phyloP scores from a whole-genome alignment of 306 rosid genomes.

The Corylus avellana region DNA sequence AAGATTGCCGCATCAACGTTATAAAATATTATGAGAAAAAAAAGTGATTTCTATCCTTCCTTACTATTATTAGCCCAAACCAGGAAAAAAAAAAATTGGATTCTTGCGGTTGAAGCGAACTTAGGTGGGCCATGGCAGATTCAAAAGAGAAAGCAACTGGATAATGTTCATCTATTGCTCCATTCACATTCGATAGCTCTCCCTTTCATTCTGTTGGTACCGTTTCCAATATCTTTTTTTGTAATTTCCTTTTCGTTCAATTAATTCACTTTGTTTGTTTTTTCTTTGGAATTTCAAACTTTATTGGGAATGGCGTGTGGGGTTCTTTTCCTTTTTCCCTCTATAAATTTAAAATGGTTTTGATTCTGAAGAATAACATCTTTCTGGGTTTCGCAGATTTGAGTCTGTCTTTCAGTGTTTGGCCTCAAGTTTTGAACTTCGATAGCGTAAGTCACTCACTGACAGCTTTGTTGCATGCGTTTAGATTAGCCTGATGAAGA shows the following conservation, averaged over 20 bases:
- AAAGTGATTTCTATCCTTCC: neutral
- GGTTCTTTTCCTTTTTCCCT: constrained; percentile 6
- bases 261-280: neutral
- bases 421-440: constrained; percentile 13
- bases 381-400: constrained; percentile 41
- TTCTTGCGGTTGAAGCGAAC: constrained; percentile 10
- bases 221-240: neutral
- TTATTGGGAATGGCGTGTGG: constrained; percentile 28
- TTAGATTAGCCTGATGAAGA: constrained; percentile 8
- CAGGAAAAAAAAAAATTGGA: no score
- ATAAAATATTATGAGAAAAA: no score
- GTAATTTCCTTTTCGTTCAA: constrained; percentile 14
- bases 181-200: constrained; percentile 24
- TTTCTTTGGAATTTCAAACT: constrained; percentile 2
- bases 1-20: no score
- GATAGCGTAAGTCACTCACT: constrained; percentile 25
- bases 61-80: no score
- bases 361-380: constrained; percentile 11
- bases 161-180: constrained; percentile 43
- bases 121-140: constrained; percentile 39
- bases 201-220: constrained; percentile 32
- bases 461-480: constrained; percentile 12
- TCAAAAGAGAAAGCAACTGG: constrained; percentile 29
- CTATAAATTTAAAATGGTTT: constrained; percentile 25
- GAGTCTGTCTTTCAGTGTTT: neutral